phyloP scores from a whole-genome alignment of 73 alveolate species.

The Blepharisma stoltei region DNA sequence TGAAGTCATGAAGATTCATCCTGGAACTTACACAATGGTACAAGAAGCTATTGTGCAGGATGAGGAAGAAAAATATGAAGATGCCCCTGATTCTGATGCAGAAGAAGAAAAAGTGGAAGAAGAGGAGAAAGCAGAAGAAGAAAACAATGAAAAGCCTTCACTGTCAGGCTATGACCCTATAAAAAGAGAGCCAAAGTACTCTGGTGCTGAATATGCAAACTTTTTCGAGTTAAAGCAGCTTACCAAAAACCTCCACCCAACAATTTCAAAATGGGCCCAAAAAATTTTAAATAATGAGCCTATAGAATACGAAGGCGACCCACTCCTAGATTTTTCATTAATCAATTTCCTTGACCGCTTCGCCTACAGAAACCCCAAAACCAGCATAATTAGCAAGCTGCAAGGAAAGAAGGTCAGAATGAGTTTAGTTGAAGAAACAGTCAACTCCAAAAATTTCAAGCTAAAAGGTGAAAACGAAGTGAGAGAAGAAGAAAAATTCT shows the following conservation, averaged over 20 bases:
- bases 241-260: conserved; percentile 82
- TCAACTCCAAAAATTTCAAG: conserved; percentile 58
- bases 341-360: conserved; percentile 85
- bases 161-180: conserved; percentile 71
- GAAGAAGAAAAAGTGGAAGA: conserved; percentile 18
- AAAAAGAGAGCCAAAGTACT: conserved; percentile 89
- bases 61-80: conserved; percentile 55
- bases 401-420: conserved; percentile 43
- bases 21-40: conserved; percentile 16
- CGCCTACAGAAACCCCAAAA: conserved; percentile 82
- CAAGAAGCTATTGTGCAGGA: conserved; percentile 34
- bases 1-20: conserved; percentile 53
- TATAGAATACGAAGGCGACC: conserved; percentile 85
- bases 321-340: conserved; percentile 80
- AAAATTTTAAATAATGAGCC: conserved; percentile 61
- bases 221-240: conserved; percentile 76
- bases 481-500: conserved; percentile 70
- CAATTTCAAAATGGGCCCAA: conserved; percentile 79
- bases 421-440: conserved; percentile 42
- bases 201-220: conserved; percentile 78
- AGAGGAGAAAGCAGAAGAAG: conserved; percentile 29
- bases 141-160: conserved; percentile 44
- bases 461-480: conserved; percentile 50
- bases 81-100: conserved; percentile 43
- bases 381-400: conserved; percentile 26